Evolutionary conservation across 1,284 basidiomycete species (phyloP), one percentile per base, ranked within the genome.

Genomic region (Mycosarcoma mackinlayi): DNA sequence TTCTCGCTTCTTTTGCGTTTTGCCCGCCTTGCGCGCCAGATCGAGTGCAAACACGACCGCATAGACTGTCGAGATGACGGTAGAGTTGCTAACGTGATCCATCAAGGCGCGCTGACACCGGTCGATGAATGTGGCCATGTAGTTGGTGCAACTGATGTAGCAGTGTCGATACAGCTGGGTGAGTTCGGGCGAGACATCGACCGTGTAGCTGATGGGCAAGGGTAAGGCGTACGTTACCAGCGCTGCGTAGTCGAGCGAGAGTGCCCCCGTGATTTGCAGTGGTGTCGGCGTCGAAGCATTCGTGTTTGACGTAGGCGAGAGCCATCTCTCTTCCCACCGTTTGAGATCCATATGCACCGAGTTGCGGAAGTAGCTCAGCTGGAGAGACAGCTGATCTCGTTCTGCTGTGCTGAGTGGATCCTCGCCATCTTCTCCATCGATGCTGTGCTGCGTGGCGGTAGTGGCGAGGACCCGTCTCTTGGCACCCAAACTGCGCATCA

Each of bases 271-370:
- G 34, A 60, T 58, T 19, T 66, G 55, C 3, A 70, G 24, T 4
- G 66, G 66, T n/a, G 53, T 57, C 1, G 66, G 46, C 8, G 41
- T 38, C 1, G 51, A 13, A n/a, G n/a, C n/a, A n/a, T n/a, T n/a
- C 16, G 40, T 38, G 9, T 18, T 23, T 21, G 37, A 37, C 9
- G 31, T 19, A 1, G 35, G 16, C 14, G 52, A 53, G 16, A 71
- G 51, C 72, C 72, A 74, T 3, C 55, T 33, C 23, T 74, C 72
- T 34, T 70, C 52, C 72, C 72, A 74, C 11, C 72, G 47, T 34
- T 67, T 65, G 3, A 74, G 41, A 56, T 74, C 72, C 53, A 62
- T 66, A 3, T 55, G 39, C 10, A 74, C 72, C 16, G 41, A 42
- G 31, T 50, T 54, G 16, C 67, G 51, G 34, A 71, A 70, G 21